Evolutionary conservation across 2,329 filamentous ascomycete species (phyloP), one percentile per base, ranked within the genome.

Genomic region (Paecilomyces dactylethromorphus): DNA sequence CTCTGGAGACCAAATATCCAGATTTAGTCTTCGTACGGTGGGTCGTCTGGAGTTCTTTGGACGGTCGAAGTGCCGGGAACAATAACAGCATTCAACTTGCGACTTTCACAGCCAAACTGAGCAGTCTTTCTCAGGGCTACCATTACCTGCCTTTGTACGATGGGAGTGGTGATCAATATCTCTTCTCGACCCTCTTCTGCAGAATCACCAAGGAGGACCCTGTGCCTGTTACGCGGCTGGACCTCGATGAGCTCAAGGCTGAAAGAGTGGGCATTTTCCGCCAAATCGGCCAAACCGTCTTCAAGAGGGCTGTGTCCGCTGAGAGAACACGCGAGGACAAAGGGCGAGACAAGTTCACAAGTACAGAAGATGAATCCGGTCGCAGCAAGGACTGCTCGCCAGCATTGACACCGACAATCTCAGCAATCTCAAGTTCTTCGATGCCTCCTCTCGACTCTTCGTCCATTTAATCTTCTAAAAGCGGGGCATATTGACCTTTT

Each of bases 151-250:
- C 93, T 11, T 82, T 99, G 15, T 89, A 91, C 73, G 92, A 97
- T 75, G 84, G 86, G 58, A 90, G 91, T 63, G 94, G 92, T 61
- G 92, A 97, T 67, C 91, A 92, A 67, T 97, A 95, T 72, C 82
- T 97, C 51, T 97, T 97, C 76, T 96, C 94, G 2, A 95, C 92
- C 11, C 81, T 99, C 15, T 96, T 97, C 74, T 96, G 92, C 78
- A 88, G 87, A 68, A 90, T 97, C 76, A 87, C 87, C 65, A 89
- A 86, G 64, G 79, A 84, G 60, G 78, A 81, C 5, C 74, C 78
- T 22, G 66, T 81, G 26, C 72, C 79, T 33, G 74, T 80, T 26
- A 71, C 71, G 49, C 71, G 69, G 45, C 59, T 74, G 13, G 69
- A 74, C 57, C 56, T 74, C 33, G 74, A 77, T 29, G 74, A 76